phyloP scores from a whole-genome alignment of 495 filamentous ascomycete genomes.

The Delitschia confertaspora region DNA sequence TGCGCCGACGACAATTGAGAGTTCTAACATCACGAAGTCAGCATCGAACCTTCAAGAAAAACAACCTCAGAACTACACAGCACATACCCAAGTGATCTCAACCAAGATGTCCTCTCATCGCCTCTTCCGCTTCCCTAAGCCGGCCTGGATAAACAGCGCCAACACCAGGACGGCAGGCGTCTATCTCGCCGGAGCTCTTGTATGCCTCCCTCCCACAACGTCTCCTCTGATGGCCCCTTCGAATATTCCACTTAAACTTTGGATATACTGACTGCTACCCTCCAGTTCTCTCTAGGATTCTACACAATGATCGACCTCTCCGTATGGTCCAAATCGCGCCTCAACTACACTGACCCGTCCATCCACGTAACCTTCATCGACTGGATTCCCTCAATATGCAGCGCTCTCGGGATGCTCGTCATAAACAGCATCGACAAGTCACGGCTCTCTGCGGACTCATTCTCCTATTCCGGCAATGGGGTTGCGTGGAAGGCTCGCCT shows the following conservation, averaged over 20 bases:
- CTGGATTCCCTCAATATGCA: constrained; percentile 97
- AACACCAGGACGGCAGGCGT: constrained; percentile 75
- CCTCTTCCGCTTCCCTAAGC: constrained; percentile 40
- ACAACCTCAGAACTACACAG: too few species aligned
- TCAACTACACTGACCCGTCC: constrained; percentile 56
- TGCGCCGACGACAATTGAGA: too few species aligned
- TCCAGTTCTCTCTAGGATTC: constrained; percentile 91
- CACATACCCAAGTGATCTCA: too few species aligned
- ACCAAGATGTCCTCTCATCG: constrained; percentile 32
- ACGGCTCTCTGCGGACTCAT: constrained; percentile 74
- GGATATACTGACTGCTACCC: constrained; percentile 1
- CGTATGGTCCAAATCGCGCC: constrained; percentile 69
- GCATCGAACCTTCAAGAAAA: too few species aligned
- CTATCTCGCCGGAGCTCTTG: constrained; percentile 76
- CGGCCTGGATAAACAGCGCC: constrained; percentile 78
- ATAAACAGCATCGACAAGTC: constrained; percentile 98
- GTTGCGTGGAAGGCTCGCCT: constrained; percentile 95
- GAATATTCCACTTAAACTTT: not conserved
- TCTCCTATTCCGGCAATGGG: constrained; percentile 72
- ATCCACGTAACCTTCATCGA: constrained; percentile 94
- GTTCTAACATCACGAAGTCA: too few species aligned
- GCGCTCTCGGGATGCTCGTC: constrained; percentile 87
- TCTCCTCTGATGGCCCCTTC: not conserved
- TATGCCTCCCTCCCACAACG: constrained; percentile 38
- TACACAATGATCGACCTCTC: constrained; percentile 92